Percentiles rank a stretch among this genome's conserved stretches.
Conservation (phyloP, 2,329 filamentous ascomycete genomes). For the Aspergillus brasiliensis region DNA sequence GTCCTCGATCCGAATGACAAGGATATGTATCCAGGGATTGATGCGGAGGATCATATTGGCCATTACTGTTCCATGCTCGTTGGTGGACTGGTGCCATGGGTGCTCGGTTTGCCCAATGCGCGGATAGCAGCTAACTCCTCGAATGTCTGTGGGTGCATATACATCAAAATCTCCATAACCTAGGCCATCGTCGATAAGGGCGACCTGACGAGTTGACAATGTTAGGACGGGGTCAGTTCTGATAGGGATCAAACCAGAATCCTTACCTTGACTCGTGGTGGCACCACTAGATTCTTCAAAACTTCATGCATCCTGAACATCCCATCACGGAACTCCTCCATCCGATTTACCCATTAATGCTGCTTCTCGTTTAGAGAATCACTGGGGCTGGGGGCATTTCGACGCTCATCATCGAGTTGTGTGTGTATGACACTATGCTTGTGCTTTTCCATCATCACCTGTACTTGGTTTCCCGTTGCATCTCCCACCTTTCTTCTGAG, state of each 20-base stretch:
- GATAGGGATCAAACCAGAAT: background rate
- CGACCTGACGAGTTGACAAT: background rate
- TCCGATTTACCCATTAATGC: background rate
- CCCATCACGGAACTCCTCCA: background rate
- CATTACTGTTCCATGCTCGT: constrained; percentile 8
- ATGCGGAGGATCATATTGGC: constrained; percentile 11
- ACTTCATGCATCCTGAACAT: background rate
- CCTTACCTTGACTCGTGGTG: background rate
- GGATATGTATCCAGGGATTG: background rate
- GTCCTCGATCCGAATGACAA: constrained; percentile 6
- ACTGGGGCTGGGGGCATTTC: background rate
- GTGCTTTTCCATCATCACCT: no score
- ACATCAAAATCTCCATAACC: constrained; percentile 3
- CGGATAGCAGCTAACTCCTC: constrained; percentile 3
- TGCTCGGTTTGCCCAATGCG: background rate
- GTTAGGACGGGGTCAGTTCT: background rate
- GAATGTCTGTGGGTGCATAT: background rate
- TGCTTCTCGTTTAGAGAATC: background rate
- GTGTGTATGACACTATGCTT: background rate
- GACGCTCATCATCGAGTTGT: background rate
- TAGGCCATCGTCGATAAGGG: constrained; percentile 6
- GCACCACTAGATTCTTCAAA: background rate
- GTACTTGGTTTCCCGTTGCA: background rate
- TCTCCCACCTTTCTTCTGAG: background rate
- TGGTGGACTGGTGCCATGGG: constrained; percentile 3